phyloP scores from a whole-genome alignment of 139 green algal genomes.

The Micractinium conductrix region DNA sequence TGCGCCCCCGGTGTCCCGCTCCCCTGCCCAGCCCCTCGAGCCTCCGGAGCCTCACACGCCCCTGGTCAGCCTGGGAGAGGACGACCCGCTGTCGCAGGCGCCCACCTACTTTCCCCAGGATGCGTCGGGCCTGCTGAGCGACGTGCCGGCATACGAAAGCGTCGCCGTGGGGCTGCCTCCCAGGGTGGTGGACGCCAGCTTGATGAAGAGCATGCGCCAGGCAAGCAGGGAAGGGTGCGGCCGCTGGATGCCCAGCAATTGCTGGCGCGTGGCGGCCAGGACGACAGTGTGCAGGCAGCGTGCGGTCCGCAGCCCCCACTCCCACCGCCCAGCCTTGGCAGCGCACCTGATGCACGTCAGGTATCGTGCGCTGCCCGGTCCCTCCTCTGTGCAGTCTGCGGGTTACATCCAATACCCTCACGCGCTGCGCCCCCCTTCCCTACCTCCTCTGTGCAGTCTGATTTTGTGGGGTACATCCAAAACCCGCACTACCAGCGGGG shows the following conservation, averaged over 20 bases:
- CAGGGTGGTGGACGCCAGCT: slow-evolving; percentile 57
- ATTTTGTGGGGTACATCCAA: slow-evolving; percentile 85
- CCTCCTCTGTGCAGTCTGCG: too few species aligned
- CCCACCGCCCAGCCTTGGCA: too few species aligned
- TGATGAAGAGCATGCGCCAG: slow-evolving; percentile 70
- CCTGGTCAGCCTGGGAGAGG: slow-evolving; percentile 24
- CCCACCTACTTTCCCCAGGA: slow-evolving; percentile 36
- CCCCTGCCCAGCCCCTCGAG: slow-evolving; percentile 7
- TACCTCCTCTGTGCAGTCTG: slow-evolving; percentile 51
- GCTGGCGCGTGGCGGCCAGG: too few species aligned
- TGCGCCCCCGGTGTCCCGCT: neutral
- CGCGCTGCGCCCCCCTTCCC: neutral
- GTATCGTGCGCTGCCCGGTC: too few species aligned
- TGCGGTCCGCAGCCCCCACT: too few species aligned
- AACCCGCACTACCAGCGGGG: slow-evolving; percentile 80
- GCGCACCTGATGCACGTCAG: too few species aligned
- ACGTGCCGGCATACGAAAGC: slow-evolving; percentile 46
- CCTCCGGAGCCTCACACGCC: slow-evolving; percentile 20
- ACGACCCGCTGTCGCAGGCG: slow-evolving; percentile 27
- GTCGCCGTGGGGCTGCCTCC: slow-evolving; percentile 69
- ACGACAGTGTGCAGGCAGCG: too few species aligned
- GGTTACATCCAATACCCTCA: too few species aligned
- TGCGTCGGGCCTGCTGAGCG: slow-evolving; percentile 58
- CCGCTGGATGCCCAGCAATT: too few species aligned
- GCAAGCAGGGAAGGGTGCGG: too few species aligned